These are phyloP conservation scores for Pleurotus ostreatus DNA, from an alignment of 768 basidiomycete genomes.

Conservation along the genomic window DNA sequence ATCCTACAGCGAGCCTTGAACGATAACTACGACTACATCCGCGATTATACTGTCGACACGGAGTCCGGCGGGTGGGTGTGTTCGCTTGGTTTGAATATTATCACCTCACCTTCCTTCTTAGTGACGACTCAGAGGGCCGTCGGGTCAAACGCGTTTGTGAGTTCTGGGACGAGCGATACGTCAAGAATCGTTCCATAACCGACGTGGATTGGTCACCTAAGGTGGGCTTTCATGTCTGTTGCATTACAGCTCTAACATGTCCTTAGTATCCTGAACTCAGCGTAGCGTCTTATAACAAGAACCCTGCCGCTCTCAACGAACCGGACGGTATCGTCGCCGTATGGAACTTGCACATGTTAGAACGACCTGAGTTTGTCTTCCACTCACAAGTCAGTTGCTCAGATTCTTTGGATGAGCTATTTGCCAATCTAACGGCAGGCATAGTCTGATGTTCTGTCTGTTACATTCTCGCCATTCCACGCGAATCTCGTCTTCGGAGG, in stretches of 20 bases:
- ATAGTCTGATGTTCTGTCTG: slow-evolving; percentile 96
- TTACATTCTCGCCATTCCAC: slow-evolving; percentile 96
- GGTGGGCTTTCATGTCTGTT: slow-evolving; percentile 34
- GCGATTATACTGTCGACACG: slow-evolving; percentile 90
- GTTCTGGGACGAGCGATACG: slow-evolving; percentile 88
- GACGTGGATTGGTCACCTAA: slow-evolving; percentile 98
- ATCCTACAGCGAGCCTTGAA: slow-evolving; percentile 93
- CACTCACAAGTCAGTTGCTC: slow-evolving; percentile 81
- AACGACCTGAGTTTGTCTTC: slow-evolving; percentile 96
- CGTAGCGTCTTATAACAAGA: slow-evolving; percentile 97
- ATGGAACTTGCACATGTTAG: slow-evolving; percentile 94
- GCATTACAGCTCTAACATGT: not conserved
- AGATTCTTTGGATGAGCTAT: slow-evolving; percentile 4
- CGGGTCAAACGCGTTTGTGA: slow-evolving; percentile 91
- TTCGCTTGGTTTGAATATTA: not conserved
- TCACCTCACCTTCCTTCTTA: slow-evolving; percentile 21
- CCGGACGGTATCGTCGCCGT: slow-evolving; percentile 96
- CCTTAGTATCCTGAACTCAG: slow-evolving; percentile 90
- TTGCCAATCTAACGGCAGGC: slow-evolving; percentile 11
- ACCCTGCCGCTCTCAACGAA: slow-evolving; percentile 87
- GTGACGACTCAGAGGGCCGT: slow-evolving; percentile 88
- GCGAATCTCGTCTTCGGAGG: slow-evolving; percentile 96
- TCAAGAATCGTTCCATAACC: slow-evolving; percentile 92
- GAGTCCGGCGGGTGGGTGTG: slow-evolving; percentile 74
- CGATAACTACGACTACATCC: slow-evolving; percentile 94